Conservation (phyloP, 1,284 basidiomycete genomes). For the Ustilago nuda region DNA sequence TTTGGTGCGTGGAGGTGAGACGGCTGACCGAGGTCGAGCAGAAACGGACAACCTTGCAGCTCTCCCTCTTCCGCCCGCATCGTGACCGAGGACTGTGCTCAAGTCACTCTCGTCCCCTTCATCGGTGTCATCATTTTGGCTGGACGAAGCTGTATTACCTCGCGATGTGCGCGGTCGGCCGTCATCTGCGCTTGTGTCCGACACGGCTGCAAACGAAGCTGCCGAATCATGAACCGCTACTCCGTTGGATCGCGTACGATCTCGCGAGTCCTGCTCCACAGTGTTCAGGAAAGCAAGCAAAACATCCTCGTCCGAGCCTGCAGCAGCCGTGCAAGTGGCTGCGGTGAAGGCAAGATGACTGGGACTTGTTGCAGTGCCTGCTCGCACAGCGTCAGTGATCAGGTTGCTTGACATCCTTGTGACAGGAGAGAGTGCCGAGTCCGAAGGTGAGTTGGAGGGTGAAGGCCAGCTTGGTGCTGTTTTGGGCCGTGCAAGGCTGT, state of each 20-base stretch:
- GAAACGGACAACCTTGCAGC: slow-evolving; percentile 20
- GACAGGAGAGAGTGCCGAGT: slow-evolving; percentile 22
- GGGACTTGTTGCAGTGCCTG: not conserved
- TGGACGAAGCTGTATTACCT: slow-evolving; percentile 34
- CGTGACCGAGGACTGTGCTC: slow-evolving; percentile 4
- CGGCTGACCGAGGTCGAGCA: slow-evolving; percentile 15
- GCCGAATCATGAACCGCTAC: not conserved
- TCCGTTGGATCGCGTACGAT: slow-evolving; percentile 10
- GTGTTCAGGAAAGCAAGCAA: slow-evolving; percentile 41
- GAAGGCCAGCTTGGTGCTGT: slow-evolving; percentile 43
- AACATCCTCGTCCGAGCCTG: slow-evolving; percentile 24
- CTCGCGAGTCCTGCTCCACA: slow-evolving; percentile 42
- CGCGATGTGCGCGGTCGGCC: slow-evolving; percentile 38
- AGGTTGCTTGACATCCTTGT: slow-evolving; percentile 23
- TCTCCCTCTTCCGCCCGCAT: slow-evolving; percentile 8
- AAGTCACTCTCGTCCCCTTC: slow-evolving; percentile 12
- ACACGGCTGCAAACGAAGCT: not conserved
- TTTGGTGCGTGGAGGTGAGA: not conserved
- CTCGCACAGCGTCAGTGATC: not conserved
- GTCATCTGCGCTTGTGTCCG: slow-evolving; percentile 11
- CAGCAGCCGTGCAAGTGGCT: not conserved
- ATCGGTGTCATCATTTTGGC: slow-evolving; percentile 9
- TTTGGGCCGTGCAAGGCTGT: slow-evolving; percentile 26
- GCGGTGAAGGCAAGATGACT: not conserved
- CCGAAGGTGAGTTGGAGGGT: slow-evolving; percentile 27